Conservation (phyloP, 768 basidiomycete genomes). For the Boletus reticuloceps region DNA sequence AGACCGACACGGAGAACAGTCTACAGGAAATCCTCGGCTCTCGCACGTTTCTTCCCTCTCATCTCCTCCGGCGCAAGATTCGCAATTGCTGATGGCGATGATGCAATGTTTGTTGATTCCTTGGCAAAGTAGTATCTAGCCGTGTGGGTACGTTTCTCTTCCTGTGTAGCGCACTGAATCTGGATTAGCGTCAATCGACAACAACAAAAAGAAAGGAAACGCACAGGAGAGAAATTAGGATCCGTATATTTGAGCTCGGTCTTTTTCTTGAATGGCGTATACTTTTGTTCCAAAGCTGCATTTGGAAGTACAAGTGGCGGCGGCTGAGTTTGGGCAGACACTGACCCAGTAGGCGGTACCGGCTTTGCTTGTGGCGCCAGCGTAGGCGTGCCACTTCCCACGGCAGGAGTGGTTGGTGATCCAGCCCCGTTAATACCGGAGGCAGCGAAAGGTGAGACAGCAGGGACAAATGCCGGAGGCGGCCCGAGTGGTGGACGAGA, state of each 20-base stretch:
- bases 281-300: constrained; percentile 57
- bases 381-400: constrained; percentile 28
- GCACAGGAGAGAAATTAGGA: constrained; percentile 75
- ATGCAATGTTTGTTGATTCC: constrained; percentile 31
- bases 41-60: constrained; percentile 79
- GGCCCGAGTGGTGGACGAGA: constrained; percentile 32
- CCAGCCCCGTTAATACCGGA: constrained; percentile 22
- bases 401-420: constrained; percentile 11
- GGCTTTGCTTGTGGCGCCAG: constrained; percentile 3
- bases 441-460: constrained; percentile 30
- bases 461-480: constrained; percentile 37
- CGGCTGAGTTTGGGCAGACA: constrained; percentile 22
- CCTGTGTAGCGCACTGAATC: constrained; percentile 42
- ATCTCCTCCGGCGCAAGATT: constrained; percentile 48
- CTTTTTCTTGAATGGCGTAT: constrained; percentile 72
- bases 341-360: constrained; percentile 20
- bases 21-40: constrained; percentile 84
- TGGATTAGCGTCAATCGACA: not conserved
- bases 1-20: constrained; percentile 24
- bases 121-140: constrained; percentile 59
- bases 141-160: constrained; percentile 70
- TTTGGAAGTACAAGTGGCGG: constrained; percentile 49
- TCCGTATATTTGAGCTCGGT: constrained; percentile 73
- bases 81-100: constrained; percentile 24
- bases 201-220: constrained; percentile 21